A percentile compares a stretch with the other conserved stretches of the same genome.
These are phyloP conservation scores for Glebionis coronaria DNA, from an alignment of 129 eudicot species.

Conservation along the genomic window DNA sequence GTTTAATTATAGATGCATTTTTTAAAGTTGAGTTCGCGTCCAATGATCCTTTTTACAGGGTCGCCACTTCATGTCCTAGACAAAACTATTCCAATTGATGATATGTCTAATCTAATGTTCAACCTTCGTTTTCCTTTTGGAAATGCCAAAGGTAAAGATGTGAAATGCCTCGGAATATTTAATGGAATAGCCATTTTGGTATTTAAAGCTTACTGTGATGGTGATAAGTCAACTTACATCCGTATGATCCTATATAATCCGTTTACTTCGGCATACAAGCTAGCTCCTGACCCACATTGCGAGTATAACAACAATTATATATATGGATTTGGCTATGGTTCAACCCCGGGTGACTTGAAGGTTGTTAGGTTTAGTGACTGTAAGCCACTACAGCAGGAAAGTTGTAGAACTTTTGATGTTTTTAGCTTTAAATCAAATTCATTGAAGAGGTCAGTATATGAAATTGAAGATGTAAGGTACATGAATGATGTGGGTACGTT, in stretches of 20 bases:
- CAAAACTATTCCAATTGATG: too few species aligned
- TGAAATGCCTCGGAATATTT: neutral
- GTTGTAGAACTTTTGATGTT: neutral
- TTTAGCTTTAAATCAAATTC: neutral
- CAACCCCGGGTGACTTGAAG: neutral
- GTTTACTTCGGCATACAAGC: neutral
- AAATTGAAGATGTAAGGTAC: neutral
- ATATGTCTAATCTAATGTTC: neutral
- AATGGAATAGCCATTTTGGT: neutral
- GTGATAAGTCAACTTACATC: neutral
- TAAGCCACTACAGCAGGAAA: neutral
- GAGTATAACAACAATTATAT: neutral
- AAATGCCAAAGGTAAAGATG: neutral
- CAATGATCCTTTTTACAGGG: neutral
- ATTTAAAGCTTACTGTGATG: neutral
- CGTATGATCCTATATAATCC: neutral
- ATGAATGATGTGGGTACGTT: neutral
- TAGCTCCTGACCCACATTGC: neutral
- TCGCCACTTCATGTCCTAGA: neutral
- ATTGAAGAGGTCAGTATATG: neutral
- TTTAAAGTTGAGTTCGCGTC: neutral
- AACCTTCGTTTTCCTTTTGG: neutral
- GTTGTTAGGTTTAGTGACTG: neutral
- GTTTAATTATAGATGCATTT: neutral
- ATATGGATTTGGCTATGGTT: constrained; percentile 6